Conservation (phyloP, 2,329 filamentous ascomycete species). For the Diplodia sapinea region DNA sequence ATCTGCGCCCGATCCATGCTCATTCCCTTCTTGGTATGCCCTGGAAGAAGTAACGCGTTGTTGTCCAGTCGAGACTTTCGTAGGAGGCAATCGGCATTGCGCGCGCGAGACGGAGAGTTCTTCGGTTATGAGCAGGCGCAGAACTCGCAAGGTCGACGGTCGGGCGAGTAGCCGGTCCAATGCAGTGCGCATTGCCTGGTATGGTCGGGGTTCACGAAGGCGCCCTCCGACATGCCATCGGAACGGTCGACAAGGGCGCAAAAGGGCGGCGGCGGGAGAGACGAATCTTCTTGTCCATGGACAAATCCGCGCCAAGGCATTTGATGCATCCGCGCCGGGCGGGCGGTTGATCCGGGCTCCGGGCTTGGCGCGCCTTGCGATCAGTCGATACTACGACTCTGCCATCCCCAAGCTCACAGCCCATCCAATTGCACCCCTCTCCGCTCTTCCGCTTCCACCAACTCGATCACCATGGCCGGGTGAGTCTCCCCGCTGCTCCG, state of each 20-base stretch:
- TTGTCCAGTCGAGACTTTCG: neutral
- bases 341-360: neutral
- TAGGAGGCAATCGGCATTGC: neutral
- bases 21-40: neutral
- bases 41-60: neutral
- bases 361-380: slow-evolving; percentile 25
- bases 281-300: neutral
- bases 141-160: slow-evolving; percentile 50
- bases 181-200: slow-evolving; percentile 50
- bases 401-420: slow-evolving; percentile 17
- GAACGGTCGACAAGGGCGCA: neutral
- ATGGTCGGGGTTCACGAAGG: neutral
- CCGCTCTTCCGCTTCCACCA: slow-evolving; percentile 21
- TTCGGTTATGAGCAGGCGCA: slow-evolving; percentile 38
- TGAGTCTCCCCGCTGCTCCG: neutral
- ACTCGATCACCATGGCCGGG: slow-evolving; percentile 29
- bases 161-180: slow-evolving; percentile 54
- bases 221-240: slow-evolving; percentile 24
- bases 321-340: slow-evolving; percentile 6
- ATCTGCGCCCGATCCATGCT: neutral
- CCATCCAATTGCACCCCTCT: slow-evolving; percentile 29
- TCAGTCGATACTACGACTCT: slow-evolving; percentile 27
- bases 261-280: neutral
- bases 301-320: slow-evolving; percentile 25
- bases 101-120: slow-evolving; percentile 1